A percentile compares a stretch with the other conserved stretches of the same genome.
Conservation (phyloP, 164 flowering plant genomes). For the Paratinospora sagittata region DNA sequence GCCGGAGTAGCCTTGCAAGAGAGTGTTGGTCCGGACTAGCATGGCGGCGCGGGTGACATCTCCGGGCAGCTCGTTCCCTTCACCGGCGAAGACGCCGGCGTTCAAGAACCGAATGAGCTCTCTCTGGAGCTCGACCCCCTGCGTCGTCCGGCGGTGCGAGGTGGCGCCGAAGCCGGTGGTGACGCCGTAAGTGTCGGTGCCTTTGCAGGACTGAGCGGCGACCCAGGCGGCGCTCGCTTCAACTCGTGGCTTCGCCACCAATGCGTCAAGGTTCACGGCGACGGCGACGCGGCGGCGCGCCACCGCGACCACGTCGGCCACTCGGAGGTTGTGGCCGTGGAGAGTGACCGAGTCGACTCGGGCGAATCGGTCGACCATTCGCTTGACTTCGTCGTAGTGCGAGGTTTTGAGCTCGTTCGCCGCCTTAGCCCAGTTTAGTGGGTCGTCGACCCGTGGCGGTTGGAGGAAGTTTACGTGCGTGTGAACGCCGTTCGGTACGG, state of each 20-base stretch:
- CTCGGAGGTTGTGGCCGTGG: background rate
- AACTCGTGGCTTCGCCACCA: no score
- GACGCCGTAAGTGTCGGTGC: background rate
- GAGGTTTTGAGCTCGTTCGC: background rate
- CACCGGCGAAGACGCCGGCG: conserved; percentile 29
- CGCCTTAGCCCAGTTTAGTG: background rate
- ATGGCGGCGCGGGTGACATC: conserved; percentile 31
- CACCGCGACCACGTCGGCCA: background rate
- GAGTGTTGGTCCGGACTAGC: conserved; percentile 36
- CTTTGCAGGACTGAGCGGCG: no score
- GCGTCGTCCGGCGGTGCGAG: background rate
- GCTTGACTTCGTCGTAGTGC: background rate
- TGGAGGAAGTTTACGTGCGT: background rate
- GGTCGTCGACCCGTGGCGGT: background rate
- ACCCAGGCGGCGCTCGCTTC: no score
- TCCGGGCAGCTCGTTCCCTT: conserved; percentile 24
- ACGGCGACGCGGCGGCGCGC: no score
- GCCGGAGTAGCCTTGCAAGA: conserved; percentile 39
- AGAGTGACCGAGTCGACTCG: background rate
- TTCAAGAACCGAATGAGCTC: conserved; percentile 24
- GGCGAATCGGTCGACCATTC: background rate
- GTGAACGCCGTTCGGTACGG: no score
- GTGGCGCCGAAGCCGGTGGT: background rate
- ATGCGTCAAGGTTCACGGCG: no score
- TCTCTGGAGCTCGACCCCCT: no score